Percentiles rank a stretch among this genome's conserved stretches.
These are phyloP conservation scores for Dendrobium officinale DNA, from an alignment of 106 monocot genomes.

Conservation along the genomic window DNA sequence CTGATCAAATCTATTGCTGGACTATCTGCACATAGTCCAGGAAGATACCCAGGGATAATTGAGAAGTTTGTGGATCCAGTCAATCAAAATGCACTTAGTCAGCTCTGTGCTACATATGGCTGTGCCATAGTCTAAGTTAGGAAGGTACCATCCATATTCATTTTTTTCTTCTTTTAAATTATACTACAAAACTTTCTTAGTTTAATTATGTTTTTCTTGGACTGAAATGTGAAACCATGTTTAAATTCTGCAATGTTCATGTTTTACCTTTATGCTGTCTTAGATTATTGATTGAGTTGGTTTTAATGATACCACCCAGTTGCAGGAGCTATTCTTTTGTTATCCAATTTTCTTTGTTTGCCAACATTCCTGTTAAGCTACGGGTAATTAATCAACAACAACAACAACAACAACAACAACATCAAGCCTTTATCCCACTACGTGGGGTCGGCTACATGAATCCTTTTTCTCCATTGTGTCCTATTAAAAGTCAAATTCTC, in stretches of 20 bases:
- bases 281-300: background rate
- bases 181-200: background rate
- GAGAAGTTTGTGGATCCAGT: conserved; percentile 58
- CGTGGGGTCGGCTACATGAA: too few relatives aligned
- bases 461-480: too few relatives aligned
- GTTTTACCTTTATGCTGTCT: background rate
- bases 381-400: background rate
- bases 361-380: background rate
- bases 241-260: background rate
- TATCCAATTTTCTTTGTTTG: background rate
- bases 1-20: conserved; percentile 62
- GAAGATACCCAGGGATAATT: conserved; percentile 61
- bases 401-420: too few relatives aligned
- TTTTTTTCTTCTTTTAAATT: background rate
- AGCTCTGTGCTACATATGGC: conserved; percentile 65
- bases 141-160: background rate
- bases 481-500: too few relatives aligned
- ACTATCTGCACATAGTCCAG: conserved; percentile 56
- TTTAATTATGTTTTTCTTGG: background rate
- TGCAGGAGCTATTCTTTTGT: background rate
- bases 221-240: background rate
- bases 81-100: conserved; percentile 51
- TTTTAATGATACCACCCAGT: background rate
- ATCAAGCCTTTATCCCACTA: too few relatives aligned
- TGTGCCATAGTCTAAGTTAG: conserved; percentile 62